Percentiles rank a stretch among this genome's conserved stretches.
Evolutionary conservation across 805 yeast genomes (phyloP).

Genomic region (Metschnikowia lunata): DNA sequence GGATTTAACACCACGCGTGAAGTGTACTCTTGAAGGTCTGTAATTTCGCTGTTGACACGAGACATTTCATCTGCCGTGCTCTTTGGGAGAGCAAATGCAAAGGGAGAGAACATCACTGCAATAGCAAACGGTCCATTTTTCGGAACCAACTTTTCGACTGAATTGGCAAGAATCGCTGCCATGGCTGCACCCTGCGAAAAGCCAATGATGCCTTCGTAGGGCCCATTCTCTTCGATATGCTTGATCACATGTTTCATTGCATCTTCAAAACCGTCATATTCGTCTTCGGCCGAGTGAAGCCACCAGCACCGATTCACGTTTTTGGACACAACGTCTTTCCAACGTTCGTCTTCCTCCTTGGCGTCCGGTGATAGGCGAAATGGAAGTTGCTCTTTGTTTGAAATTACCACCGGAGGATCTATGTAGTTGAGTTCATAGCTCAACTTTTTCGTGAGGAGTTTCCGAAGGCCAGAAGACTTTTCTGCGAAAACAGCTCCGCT

Average conservation of each 20-base stretch:
- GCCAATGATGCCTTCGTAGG: conserved; percentile 40
- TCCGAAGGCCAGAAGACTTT: conserved; percentile 30
- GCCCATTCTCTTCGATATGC: conserved; percentile 34
- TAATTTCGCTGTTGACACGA: conserved; percentile 18
- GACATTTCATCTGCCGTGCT: conserved; percentile 13
- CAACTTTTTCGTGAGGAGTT: conserved; percentile 24
- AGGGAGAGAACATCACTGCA: conserved; percentile 31
- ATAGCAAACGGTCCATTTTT: conserved; percentile 24
- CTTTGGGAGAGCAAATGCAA: conserved; percentile 30
- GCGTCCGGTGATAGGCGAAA: conserved; percentile 24
- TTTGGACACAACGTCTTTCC: conserved; percentile 27
- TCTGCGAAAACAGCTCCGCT: conserved; percentile 30
- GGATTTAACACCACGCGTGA: conserved; percentile 18
- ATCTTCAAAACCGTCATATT: conserved; percentile 27
- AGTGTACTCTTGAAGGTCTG: conserved; percentile 21
- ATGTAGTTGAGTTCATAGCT: conserved; percentile 28
- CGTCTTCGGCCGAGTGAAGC: conserved; percentile 17
- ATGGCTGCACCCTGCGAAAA: conserved; percentile 43
- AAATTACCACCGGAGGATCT: conserved; percentile 29
- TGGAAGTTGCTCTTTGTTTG: conserved; percentile 24
- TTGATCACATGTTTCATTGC: conserved; percentile 23
- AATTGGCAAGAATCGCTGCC: conserved; percentile 28
- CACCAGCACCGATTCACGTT: conserved; percentile 38
- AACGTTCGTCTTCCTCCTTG: conserved; percentile 25
- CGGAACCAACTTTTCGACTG: conserved; percentile 21